Percentiles rank a stretch among this genome's conserved stretches.
Evolutionary conservation across 805 yeast species (phyloP).

Genomic region (Wickerhamiella allomyrinae): DNA sequence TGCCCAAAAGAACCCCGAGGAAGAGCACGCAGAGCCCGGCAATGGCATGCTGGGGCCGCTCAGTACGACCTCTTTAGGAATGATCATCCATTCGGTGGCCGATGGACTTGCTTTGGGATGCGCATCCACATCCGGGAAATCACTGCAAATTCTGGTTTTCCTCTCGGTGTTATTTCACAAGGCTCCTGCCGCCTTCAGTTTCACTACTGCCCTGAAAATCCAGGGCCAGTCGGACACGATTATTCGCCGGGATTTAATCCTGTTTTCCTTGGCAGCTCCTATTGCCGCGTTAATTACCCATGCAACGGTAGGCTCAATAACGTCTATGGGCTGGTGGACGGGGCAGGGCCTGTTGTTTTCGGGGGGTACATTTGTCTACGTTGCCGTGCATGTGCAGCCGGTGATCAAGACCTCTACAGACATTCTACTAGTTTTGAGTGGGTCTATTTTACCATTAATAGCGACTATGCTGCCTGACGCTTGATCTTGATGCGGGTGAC

Average conservation of each 20-base stretch:
- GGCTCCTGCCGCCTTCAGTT: constrained; percentile 60
- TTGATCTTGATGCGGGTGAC: no score
- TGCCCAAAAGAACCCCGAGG: constrained; percentile 20
- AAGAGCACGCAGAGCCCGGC: not conserved
- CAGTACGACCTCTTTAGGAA: constrained; percentile 41
- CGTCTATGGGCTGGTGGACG: not conserved
- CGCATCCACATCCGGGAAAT: constrained; percentile 29
- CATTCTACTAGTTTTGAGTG: constrained; percentile 6
- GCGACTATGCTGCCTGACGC: constrained; percentile 13
- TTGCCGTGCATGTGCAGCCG: constrained; percentile 44
- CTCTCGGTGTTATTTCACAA: constrained; percentile 55
- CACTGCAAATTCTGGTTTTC: constrained; percentile 34
- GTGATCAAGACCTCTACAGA: not conserved
- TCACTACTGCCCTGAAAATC: constrained; percentile 37
- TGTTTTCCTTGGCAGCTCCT: constrained; percentile 51
- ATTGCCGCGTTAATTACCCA: constrained; percentile 42
- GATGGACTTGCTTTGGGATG: constrained; percentile 68
- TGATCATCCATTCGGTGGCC: constrained; percentile 50
- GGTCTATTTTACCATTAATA: constrained; percentile 12
- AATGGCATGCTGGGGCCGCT: constrained; percentile 13
- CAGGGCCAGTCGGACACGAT: constrained; percentile 24
- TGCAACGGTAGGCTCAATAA: constrained; percentile 20
- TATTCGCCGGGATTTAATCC: constrained; percentile 31
- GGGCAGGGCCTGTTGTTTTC: constrained; percentile 36
- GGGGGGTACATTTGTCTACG: constrained; percentile 62